These are phyloP conservation scores for Clausena lansium DNA, from an alignment of 345 rosid genomes.

Conservation along the genomic window DNA sequence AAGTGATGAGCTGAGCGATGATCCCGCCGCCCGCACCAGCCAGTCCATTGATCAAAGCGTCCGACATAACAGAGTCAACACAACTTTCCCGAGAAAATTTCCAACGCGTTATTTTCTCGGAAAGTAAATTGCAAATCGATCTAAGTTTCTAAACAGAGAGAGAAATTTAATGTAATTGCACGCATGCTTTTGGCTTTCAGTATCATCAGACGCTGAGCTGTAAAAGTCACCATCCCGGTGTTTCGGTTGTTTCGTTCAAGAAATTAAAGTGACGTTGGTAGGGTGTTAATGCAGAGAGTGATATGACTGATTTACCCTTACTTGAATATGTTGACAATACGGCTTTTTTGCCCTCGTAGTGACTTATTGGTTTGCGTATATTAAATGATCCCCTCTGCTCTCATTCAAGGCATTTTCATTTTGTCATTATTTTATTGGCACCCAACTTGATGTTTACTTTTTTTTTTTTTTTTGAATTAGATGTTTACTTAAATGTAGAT, in stretches of 20 bases:
- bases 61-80: constrained; percentile 76
- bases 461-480: too few relatives aligned
- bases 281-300: background rate
- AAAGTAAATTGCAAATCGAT: background rate
- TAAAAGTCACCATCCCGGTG: background rate
- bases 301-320: constrained; percentile 9
- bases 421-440: too few relatives aligned
- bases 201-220: background rate
- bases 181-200: background rate
- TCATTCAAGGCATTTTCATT: too few relatives aligned
- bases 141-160: background rate
- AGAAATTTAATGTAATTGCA: background rate
- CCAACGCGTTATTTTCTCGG: background rate
- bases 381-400: background rate
- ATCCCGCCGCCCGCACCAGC: constrained; percentile 98
- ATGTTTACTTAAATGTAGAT: too few relatives aligned
- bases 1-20: constrained; percentile 91
- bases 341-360: background rate
- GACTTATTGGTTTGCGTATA: background rate
- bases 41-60: constrained; percentile 91
- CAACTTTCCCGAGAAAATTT: constrained; percentile 12
- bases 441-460: too few relatives aligned
- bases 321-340: background rate
- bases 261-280: background rate
- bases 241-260: constrained; percentile 22